These are phyloP conservation scores for Cucurbita ficifolia DNA, from an alignment of 306 rosid species.

Conservation along the genomic window DNA sequence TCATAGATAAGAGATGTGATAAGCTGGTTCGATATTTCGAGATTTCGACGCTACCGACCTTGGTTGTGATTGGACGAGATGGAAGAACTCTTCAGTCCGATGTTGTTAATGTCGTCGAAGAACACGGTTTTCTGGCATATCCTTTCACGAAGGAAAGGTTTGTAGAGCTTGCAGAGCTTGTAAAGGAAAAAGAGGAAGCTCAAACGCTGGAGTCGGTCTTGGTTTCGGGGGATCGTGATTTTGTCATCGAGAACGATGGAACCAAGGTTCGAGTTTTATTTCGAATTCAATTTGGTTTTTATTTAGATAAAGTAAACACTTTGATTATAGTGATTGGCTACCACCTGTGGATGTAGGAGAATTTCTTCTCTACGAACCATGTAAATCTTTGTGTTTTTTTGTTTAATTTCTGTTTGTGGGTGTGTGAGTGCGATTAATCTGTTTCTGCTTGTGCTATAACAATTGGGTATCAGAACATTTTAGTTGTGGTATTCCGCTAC, in stretches of 20 bases:
- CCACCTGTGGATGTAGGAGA: too few relatives aligned
- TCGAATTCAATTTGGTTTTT: not conserved
- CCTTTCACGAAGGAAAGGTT: conserved; percentile 33
- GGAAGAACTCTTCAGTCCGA: conserved; percentile 30
- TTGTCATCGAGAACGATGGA: conserved; percentile 23
- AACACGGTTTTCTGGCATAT: conserved; percentile 26
- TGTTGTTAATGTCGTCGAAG: conserved; percentile 25
- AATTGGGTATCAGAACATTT: too few relatives aligned
- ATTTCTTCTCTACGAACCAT: too few relatives aligned
- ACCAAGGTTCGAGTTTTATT: conserved; percentile 20
- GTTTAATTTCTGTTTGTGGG: too few relatives aligned
- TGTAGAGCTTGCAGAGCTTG: conserved; percentile 28
- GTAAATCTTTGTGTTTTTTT: too few relatives aligned
- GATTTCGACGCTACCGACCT: conserved; percentile 17
- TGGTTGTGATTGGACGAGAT: conserved; percentile 31
- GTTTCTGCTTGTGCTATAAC: too few relatives aligned
- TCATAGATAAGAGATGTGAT: conserved; percentile 18
- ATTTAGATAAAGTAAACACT: too few relatives aligned
- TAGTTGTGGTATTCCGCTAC: too few relatives aligned
- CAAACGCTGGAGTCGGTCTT: conserved; percentile 33
- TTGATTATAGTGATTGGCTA: too few relatives aligned
- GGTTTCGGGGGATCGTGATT: conserved; percentile 24
- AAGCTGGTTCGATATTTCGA: conserved; percentile 30
- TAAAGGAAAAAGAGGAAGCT: conserved; percentile 24
- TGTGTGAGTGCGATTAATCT: too few relatives aligned